Base-by-base conservation (phyloP, 768 basidiomycete genomes). In the Lactarius hengduanensis region DNA sequence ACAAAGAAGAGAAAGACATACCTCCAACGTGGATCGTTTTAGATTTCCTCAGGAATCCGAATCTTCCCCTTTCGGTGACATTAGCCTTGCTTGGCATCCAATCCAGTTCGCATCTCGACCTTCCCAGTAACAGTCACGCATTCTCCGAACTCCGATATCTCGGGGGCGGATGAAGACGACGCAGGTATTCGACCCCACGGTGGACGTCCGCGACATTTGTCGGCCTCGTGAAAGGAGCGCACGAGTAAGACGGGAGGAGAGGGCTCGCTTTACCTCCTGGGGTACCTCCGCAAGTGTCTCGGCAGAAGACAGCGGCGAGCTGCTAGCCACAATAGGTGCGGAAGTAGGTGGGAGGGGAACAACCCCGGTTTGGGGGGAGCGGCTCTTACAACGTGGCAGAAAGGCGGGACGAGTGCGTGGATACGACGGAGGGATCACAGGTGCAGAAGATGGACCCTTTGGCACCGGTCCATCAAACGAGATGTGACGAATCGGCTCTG, bases 281-380 rank as follows among this genome's bases (percentile, higher is more conserved):
- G 56, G 60, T 16, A 36, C 13, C 28, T 68, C 63, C 0, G 69
- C 30, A 4, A 68, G 63, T 3, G 69, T 69, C 36, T 64, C 63
- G 1, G 67, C 63, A 34, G 69, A 70, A 11, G 69, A 65, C 18
- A 65, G 47, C 3, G 69, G 64, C 1, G 69, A 70, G 4, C 28
- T 9, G 8, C 58, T 55, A 20, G 15, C 28, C 8, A n/a, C 20
- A 18, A 55, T 22, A 3, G 40, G n/a, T 13, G 40, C 36, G 58
- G 61, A n/a, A 2, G 15, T 41, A 1, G 58, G 40, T 8, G 62
- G 50, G n/a, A 45, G 41, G 41, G 57, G 34, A 26, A 63, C 18
- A 30, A 20, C n/a, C 41, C 32, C 41, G 20, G 50, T 20, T 9
- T 56, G 57, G 13, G 41, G 41, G 4, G 41, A 30, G 9, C 40